These are phyloP conservation scores for Saturnispora dispora DNA, from an alignment of 805 yeast genomes.

Conservation along the genomic window DNA sequence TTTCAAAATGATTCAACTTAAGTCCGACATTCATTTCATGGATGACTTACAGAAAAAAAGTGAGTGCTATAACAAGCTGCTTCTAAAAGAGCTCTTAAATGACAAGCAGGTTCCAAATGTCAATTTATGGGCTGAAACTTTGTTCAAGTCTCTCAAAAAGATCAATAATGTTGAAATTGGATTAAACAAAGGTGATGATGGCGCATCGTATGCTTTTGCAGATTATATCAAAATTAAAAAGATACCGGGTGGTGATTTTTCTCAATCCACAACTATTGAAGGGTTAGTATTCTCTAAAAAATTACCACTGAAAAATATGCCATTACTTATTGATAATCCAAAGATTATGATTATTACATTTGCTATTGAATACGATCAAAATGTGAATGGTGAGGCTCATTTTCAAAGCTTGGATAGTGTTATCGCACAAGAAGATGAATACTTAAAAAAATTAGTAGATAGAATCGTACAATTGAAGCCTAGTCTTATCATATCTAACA, in stretches of 20 bases:
- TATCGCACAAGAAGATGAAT: slow-evolving; percentile 80
- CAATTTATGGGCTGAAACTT: slow-evolving; percentile 49
- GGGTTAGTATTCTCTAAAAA: slow-evolving; percentile 83
- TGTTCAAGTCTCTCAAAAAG: slow-evolving; percentile 43
- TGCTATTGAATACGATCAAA: slow-evolving; percentile 79
- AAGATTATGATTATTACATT: slow-evolving; percentile 76
- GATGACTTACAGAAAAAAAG: slow-evolving; percentile 29
- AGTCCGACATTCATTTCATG: slow-evolving; percentile 22
- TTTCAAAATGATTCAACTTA: slow-evolving; percentile 4
- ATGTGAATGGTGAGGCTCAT: slow-evolving; percentile 15
- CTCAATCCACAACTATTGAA: slow-evolving; percentile 52
- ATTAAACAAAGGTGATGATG: slow-evolving; percentile 39
- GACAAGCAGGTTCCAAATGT: slow-evolving; percentile 48
- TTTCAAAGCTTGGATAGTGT: slow-evolving; percentile 38
- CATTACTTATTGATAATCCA: slow-evolving; percentile 53
- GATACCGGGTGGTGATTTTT: slow-evolving; percentile 63
- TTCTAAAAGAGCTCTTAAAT: slow-evolving; percentile 49
- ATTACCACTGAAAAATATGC: slow-evolving; percentile 75
- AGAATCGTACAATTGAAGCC: slow-evolving; percentile 72
- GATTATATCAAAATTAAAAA: slow-evolving; percentile 83
- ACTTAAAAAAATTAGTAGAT: slow-evolving; percentile 68
- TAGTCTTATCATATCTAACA: slow-evolving; percentile 67
- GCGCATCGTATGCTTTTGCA: slow-evolving; percentile 77
- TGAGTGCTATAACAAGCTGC: slow-evolving; percentile 37
- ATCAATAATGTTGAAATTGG: slow-evolving; percentile 54